A percentile compares a stretch with the other conserved stretches of the same genome.
Conservation (phyloP, 2,329 filamentous ascomycete species). For the Curvularia eragrostidis region DNA sequence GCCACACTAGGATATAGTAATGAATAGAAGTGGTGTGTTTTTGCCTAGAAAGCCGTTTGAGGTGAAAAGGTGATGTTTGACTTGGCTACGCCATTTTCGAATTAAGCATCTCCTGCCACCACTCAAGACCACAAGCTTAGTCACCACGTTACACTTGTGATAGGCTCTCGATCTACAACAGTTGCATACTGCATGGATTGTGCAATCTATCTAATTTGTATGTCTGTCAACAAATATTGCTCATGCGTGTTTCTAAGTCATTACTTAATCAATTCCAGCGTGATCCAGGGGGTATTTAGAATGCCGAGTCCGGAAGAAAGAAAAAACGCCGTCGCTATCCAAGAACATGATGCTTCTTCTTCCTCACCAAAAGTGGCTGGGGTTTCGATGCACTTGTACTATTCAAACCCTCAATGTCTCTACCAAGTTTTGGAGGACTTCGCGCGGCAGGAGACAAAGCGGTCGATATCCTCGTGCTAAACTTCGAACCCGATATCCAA, state of each 20-base stretch:
- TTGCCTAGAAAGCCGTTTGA: neutral
- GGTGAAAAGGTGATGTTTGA: neutral
- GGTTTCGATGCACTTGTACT: constrained; percentile 1
- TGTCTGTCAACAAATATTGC: neutral
- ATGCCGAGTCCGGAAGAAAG: neutral
- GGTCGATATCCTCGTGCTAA: constrained; percentile 3
- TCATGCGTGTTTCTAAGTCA: neutral
- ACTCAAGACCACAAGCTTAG: neutral
- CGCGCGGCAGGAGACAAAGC: neutral
- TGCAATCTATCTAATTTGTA: neutral
- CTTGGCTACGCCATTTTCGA: neutral
- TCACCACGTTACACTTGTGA: neutral
- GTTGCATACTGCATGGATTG: neutral
- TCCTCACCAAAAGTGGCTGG: constrained; percentile 8
- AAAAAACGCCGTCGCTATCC: constrained; percentile 17
- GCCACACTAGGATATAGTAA: neutral
- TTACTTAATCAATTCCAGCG: neutral
- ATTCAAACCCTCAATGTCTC: constrained; percentile 2
- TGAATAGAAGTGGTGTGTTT: neutral
- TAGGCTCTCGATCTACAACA: neutral
- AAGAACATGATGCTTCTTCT: constrained; percentile 15
- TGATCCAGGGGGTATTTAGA: constrained; percentile 9
- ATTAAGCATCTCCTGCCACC: neutral
- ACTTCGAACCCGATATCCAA: neutral
- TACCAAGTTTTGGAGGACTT: neutral